Percentiles rank a stretch among this genome's conserved stretches.
Conservation (phyloP, 371 early-diverging fungal genomes). For the Chytridiales sp. region DNA sequence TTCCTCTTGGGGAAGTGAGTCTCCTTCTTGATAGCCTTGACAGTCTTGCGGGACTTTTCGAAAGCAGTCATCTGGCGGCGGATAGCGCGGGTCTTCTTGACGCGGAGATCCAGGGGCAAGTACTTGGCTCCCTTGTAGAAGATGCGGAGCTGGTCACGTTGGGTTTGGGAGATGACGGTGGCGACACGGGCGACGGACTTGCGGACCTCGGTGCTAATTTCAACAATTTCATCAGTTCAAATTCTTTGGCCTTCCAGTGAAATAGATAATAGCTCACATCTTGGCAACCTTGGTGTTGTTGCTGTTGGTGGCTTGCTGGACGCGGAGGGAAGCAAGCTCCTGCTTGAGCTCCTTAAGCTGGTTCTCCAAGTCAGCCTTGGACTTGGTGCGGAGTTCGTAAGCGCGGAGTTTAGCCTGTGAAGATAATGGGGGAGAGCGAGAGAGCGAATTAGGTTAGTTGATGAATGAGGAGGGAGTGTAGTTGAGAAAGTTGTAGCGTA, state of each 20-base stretch:
- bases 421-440: neutral
- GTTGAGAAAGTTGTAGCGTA: no score
- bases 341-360: conserved; percentile 89
- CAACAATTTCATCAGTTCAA: no score
- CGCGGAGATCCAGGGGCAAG: conserved; percentile 87
- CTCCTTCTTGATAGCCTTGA: conserved; percentile 78
- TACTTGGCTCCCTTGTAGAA: conserved; percentile 90
- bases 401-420: conserved; percentile 78
- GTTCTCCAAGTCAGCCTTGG: conserved; percentile 85
- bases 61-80: conserved; percentile 84
- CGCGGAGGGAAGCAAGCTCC: conserved; percentile 86
- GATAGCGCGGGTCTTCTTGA: conserved; percentile 96
- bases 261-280: conserved; percentile 58
- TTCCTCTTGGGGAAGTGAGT: conserved; percentile 79
- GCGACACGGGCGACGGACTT: conserved; percentile 89
- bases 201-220: conserved; percentile 72
- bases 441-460: no score
- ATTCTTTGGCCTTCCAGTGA: neutral
- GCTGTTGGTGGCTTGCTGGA: conserved; percentile 85
- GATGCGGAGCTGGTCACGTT: conserved; percentile 76
- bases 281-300: conserved; percentile 74
- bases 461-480: no score
- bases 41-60: conserved; percentile 67
- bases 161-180: conserved; percentile 89
- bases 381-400: conserved; percentile 86